phyloP scores from a whole-genome alignment of 768 basidiomycete genomes.

The Polyporus arcularius region DNA sequence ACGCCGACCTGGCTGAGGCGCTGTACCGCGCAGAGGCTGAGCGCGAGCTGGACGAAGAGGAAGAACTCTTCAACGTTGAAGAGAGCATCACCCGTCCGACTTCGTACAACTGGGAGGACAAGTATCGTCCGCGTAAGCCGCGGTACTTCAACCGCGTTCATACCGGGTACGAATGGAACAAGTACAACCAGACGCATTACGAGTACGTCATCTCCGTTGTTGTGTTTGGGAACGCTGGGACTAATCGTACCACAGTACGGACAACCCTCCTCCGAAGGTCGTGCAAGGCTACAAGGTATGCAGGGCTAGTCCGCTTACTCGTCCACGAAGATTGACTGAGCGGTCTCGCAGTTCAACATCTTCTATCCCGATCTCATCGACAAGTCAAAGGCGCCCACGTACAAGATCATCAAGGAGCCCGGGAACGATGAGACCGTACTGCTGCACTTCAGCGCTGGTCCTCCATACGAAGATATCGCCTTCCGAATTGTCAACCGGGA shows the following conservation, averaged over 20 bases:
- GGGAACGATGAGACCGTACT: conserved; percentile 96
- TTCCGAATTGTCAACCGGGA: conserved; percentile 97
- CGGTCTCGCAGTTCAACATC: conserved; percentile 72
- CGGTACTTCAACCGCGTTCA: conserved; percentile 99
- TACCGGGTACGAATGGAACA: conserved; percentile 99
- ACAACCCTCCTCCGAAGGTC: conserved; percentile 98
- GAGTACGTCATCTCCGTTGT: conserved; percentile 61
- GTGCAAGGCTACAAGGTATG: conserved; percentile 96
- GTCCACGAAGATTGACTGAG: neutral
- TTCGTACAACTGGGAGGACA: conserved; percentile 98
- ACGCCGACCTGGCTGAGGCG: conserved; percentile 82
- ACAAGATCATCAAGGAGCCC: conserved; percentile 91
- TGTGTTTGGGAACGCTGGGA: neutral
- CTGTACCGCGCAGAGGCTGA: conserved; percentile 90
- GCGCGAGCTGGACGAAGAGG: conserved; percentile 92
- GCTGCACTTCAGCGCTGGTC: conserved; percentile 92
- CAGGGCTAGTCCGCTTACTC: conserved; percentile 4
- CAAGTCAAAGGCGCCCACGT: conserved; percentile 95
- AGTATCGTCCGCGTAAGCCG: conserved; percentile 95
- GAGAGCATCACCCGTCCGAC: conserved; percentile 82
- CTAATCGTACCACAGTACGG: conserved; percentile 57
- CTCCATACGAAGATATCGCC: conserved; percentile 98
- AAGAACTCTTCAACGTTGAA: conserved; percentile 93
- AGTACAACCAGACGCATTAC: conserved; percentile 99
- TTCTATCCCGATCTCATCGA: conserved; percentile 99